Evolutionary conservation across 2,329 filamentous ascomycete genomes (phyloP), one percentile per base, ranked within the genome.

Genomic region (Trichoderma simmonsii): DNA sequence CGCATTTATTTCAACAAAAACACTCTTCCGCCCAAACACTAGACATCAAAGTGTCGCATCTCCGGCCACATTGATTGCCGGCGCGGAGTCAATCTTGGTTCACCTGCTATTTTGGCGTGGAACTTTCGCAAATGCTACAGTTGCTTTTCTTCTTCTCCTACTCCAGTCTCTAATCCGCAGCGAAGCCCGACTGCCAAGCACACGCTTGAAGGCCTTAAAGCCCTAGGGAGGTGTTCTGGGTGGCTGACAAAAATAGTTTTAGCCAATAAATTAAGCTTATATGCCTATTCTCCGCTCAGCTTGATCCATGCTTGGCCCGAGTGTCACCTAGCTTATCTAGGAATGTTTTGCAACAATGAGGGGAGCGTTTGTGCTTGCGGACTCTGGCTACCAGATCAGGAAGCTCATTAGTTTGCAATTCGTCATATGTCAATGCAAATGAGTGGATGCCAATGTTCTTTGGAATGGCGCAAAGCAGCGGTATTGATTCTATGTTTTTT

Each of bases 341-440:
- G 28, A 34, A 70, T 34, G 28, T 32, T 24, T 36, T 51, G 9
- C 24, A n/a, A 21, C 11, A n/a, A 18, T 39, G 54, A 59, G 64
- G 57, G 32, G 57, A 24, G n/a, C 28, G 6, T 70, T 62, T 21
- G 57, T n/a, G 9, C 5, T 9, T 43, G 34, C 54, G 65, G 51
- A 26, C 34, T 30, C n/a, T 39, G 7, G 24, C 57, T 57, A 54
- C 64, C 30, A 15, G 21, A 94, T 93, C 4, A 87, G 83, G 57
- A 70, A 70, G 67, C 57, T 62, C 30, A 34, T 34, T 34, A 28
- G 21, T 8, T 36, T 11, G 14, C 12, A 2, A 28, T 32, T 30
- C 67, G 57, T 28, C 66, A 70, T 70, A 3, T 6, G 8, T 24
- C 11, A 9, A 57, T 48, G 28, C 12, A 54, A 21, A 26, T 54